phyloP scores from a whole-genome alignment of 129 eudicot genomes.

The sunflower (Helianthus annuus) region DNA sequence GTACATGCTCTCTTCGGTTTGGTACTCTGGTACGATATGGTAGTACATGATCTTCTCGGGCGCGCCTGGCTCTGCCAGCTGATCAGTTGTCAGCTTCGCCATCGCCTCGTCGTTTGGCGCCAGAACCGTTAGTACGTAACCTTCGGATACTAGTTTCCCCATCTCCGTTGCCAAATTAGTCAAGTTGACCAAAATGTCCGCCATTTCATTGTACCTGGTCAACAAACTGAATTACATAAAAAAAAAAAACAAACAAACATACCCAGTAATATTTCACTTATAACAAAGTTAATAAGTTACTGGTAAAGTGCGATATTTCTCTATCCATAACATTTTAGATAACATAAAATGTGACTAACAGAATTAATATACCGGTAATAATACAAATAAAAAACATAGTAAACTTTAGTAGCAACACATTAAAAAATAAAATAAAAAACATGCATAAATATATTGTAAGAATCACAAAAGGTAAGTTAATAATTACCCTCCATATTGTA shows the following conservation, averaged over 20 bases:
- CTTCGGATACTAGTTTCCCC: constrained; percentile 3
- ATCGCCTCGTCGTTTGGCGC: constrained; percentile 18
- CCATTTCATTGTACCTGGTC: background rate
- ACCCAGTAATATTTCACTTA: too few species aligned
- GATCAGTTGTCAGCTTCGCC: constrained; percentile 68
- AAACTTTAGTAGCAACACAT: too few species aligned
- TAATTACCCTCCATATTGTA: constrained; percentile 37
- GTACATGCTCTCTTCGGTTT: constrained; percentile 61
- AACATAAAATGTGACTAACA: too few species aligned
- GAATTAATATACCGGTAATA: too few species aligned
- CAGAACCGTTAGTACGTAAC: background rate
- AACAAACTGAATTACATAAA: background rate
- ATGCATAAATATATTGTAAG: too few species aligned
- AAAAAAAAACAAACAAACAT: too few species aligned
- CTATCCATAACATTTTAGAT: too few species aligned
- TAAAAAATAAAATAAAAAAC: too few species aligned
- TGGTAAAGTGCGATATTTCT: too few species aligned
- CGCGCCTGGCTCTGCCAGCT: constrained; percentile 66
- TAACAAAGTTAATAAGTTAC: too few species aligned
- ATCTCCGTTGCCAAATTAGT: constrained; percentile 1
- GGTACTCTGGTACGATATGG: constrained; percentile 74
- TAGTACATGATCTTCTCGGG: constrained; percentile 74
- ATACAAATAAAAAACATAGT: too few species aligned
- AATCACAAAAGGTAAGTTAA: background rate
- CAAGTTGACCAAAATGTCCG: constrained; percentile 1